Base-by-base conservation (phyloP, 768 basidiomycete genomes). In the Hortiboletus flavorubellus region DNA sequence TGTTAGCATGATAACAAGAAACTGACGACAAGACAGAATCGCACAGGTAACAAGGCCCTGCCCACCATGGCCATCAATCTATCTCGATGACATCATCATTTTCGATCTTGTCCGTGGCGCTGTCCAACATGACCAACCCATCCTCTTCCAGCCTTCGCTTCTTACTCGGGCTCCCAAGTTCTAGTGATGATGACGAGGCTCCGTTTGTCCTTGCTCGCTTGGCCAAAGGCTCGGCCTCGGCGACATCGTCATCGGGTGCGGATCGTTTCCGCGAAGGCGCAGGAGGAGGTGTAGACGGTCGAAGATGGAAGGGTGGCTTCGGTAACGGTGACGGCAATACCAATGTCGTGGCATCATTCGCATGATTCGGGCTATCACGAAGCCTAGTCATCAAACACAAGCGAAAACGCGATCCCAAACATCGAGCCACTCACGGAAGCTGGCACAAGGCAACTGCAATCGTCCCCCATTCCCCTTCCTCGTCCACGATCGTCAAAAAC, bases 401-500 rank as follows among this genome's bases (percentile, higher is more conserved):
- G 18, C 21, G 16, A 14, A 49, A 16, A 37, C 8, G 9, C 21
- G n/a, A 12, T 3, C 26, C 15, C 15, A 18, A 11, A 21, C 12
- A 26, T 35, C 21, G 46, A 21, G 35, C 10, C 31, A 83, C 91
- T 68, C 63, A 93, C 91, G 91, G 86, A 51, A 91, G 75, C 26
- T 73, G 71, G 46, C 84, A 81, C 40, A 96, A 65, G 1, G 81
- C 88, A 16, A 95, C 77, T 8, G 84, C 78, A 30, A 96, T 80
- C 2, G 87, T 91, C 10, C 78, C 83, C 70, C 76, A 80, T 54
- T 84, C 85, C 6, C 82, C 89, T 31, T 95, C 91, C 63, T 97
- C 94, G 68, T 98, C 94, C 5, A 86, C 86, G 34, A 98, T 87
- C 5, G 85, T 84, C 65, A 98, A 65, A 74, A 97, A 96, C 73